Evolutionary conservation across 257 asterid genomes (phyloP), one percentile per base, ranked within the genome.

Genomic region (Plantago ovata): DNA sequence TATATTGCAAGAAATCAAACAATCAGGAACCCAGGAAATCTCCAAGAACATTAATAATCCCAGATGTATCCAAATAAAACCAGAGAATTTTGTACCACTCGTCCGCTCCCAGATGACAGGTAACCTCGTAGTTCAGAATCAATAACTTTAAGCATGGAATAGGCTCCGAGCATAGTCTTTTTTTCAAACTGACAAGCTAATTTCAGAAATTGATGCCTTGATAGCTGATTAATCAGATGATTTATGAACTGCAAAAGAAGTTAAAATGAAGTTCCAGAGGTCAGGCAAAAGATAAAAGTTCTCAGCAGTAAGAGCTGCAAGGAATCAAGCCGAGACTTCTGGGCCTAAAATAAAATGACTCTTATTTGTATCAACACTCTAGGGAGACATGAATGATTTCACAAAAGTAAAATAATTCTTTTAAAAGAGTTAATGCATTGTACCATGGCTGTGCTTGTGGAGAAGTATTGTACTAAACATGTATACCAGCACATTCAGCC

Each of bases 111-210:
- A 53, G 94, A 86, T 65, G 98, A 92, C 57, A 88, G 72, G 77
- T 88, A 92, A 4, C 98, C 96, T 69, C 88, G 95, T 75, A 92
- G 77, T 76, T 92, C 98, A 48, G 83, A 79, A 72, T 92, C 95
- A 23, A 85, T 82, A 59, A 86, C 96, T 84, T 92, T 92, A 60
- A 92, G 93, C 73, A 92, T 66, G 28, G 96, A 80, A 79, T 70
- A 88, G 43, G 94, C 97, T 75, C 94, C 95, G 67, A 88, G 94
- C 95, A 88, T 84, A 56, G 94, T 88, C 77, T 89, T 92, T 86
- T 84, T 92, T 70, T 92, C 98, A 80, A 84, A 53, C 60, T 92
- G 95, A 68, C 98, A 92, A 48, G 98, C 95, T 70, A 88, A 60
- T 79, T 88, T 92, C 65, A 92, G 74, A 70, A 92, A 81, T 56